Evolutionary conservation across 768 basidiomycete genomes (phyloP).

Genomic region (Lenzites betulinus): DNA sequence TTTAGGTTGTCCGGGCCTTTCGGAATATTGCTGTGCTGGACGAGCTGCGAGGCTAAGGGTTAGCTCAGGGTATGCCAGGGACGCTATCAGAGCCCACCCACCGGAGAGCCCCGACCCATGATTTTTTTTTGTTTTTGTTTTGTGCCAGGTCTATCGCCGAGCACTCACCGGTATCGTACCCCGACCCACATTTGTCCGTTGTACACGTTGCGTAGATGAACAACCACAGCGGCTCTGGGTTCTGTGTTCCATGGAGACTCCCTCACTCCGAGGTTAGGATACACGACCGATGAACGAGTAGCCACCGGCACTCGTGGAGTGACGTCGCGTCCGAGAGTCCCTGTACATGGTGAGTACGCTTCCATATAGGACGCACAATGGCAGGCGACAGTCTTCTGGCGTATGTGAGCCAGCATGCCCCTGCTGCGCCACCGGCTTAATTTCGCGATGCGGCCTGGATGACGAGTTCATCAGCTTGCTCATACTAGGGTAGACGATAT

Average conservation of each 20-base stretch:
- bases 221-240: neutral
- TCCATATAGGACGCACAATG: neutral
- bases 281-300: neutral
- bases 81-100: neutral
- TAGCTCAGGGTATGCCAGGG: slow-evolving; percentile 5
- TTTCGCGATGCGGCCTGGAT: slow-evolving; percentile 5
- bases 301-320: neutral
- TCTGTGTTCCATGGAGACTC: neutral
- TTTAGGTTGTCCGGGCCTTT: slow-evolving; percentile 20
- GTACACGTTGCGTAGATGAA: neutral
- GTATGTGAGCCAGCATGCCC: neutral
- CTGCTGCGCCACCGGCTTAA: neutral
- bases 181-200: too few species aligned
- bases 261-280: too few species aligned
- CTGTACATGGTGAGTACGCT: neutral
- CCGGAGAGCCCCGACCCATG: neutral
- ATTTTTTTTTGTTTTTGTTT: too few species aligned
- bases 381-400: neutral
- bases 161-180: too few species aligned
- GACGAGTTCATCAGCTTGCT: slow-evolving; percentile 16
- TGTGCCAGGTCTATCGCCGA: too few species aligned
- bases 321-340: neutral
- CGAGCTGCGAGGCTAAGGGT: slow-evolving; percentile 23
- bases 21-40: slow-evolving; percentile 17
- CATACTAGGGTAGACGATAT: slow-evolving; percentile 10